Evolutionary conservation across 176 grass and related monocot species (phyloP).

Genomic region (Musa itinerans): DNA sequence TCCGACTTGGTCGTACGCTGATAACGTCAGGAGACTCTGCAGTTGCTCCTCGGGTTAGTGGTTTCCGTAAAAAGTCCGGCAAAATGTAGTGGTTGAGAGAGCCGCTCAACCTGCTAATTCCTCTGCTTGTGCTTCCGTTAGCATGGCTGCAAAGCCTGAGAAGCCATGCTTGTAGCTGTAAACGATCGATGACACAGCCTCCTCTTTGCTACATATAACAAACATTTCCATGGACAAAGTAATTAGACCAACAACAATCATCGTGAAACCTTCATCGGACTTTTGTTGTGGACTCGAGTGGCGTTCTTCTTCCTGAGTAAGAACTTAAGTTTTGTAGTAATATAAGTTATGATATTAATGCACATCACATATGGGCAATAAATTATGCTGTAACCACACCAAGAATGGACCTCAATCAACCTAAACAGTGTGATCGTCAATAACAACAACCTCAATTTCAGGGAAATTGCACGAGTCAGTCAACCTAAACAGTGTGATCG

Average conservation of each 20-base stretch:
- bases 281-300: too few species aligned
- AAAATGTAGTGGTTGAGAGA: background rate
- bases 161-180: conserved; percentile 27
- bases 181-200: conserved; percentile 1
- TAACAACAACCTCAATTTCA: too few species aligned
- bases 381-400: too few species aligned
- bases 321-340: too few species aligned
- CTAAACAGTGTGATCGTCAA: too few species aligned
- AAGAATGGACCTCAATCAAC: too few species aligned
- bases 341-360: too few species aligned
- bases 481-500: too few species aligned
- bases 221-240: background rate
- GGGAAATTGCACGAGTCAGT: too few species aligned
- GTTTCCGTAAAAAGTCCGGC: background rate
- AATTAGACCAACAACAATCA: background rate
- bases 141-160: conserved; percentile 23
- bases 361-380: too few species aligned
- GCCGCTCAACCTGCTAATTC: conserved; percentile 2
- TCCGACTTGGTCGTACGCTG: conserved; percentile 19
- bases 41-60: background rate
- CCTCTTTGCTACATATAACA: background rate
- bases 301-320: too few species aligned
- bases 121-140: conserved; percentile 12
- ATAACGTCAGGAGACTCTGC: conserved; percentile 33
- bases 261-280: too few species aligned